Percentiles rank a stretch among this genome's conserved stretches.
phyloP scores from a whole-genome alignment of 139 green algal species.

The Chlamydomonas sp. region DNA sequence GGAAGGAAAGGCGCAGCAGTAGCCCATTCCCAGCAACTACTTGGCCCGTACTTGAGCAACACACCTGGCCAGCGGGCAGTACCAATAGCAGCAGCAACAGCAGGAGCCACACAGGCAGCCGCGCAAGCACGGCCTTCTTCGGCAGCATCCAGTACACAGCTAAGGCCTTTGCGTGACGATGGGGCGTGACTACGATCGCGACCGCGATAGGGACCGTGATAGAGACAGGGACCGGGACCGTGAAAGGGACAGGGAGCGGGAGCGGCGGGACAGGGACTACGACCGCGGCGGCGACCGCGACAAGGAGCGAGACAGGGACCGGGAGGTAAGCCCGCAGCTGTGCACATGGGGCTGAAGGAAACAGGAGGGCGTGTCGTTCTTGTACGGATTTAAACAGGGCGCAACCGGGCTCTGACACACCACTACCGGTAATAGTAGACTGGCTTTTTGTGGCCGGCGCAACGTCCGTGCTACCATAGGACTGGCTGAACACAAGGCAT shows the following conservation, averaged over 20 bases:
- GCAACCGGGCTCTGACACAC: no score
- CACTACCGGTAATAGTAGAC: no score
- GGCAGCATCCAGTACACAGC: slow-evolving; percentile 7
- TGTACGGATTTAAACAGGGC: no score
- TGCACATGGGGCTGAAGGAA: no score
- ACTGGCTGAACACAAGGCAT: no score
- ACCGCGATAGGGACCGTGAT: neutral
- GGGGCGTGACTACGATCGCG: slow-evolving; percentile 1
- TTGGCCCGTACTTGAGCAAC: no score
- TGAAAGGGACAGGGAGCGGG: neutral
- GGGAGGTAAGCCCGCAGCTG: no score
- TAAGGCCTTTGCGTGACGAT: neutral
- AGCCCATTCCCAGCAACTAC: neutral
- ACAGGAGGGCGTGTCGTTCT: no score
- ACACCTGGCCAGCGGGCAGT: neutral
- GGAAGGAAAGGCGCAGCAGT: slow-evolving; percentile 53
- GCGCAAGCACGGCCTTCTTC: slow-evolving; percentile 13
- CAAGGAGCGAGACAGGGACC: neutral
- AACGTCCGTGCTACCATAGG: no score
- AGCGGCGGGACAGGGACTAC: neutral
- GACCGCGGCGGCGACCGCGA: neutral
- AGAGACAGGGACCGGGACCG: slow-evolving; percentile 1
- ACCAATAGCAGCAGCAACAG: slow-evolving; percentile 10
- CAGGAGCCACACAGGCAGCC: slow-evolving; percentile 32
- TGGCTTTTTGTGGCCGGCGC: no score